phyloP scores from a whole-genome alignment of 1,284 basidiomycete genomes.

The Papiliotrema nemorosa region DNA sequence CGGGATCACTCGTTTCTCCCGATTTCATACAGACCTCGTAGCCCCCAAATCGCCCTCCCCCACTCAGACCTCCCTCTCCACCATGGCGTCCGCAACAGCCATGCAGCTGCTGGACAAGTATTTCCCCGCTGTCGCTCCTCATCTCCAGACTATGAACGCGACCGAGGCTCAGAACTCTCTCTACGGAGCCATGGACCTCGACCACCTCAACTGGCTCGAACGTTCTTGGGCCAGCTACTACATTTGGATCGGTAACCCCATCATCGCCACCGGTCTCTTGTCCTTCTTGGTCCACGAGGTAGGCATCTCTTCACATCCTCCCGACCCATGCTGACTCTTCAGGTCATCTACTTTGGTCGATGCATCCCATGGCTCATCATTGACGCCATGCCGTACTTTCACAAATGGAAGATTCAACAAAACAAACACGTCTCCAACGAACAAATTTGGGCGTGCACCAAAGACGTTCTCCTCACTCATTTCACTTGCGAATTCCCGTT shows the following conservation, averaged over 20 bases:
- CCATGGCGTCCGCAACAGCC: slow-evolving; percentile 31
- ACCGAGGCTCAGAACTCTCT: slow-evolving; percentile 42
- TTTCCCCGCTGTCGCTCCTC: slow-evolving; percentile 38
- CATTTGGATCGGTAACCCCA: slow-evolving; percentile 78
- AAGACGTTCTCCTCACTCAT: slow-evolving; percentile 89
- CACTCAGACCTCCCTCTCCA: slow-evolving; percentile 2
- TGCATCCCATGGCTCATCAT: slow-evolving; percentile 94
- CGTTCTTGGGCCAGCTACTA: slow-evolving; percentile 79
- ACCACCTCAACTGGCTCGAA: slow-evolving; percentile 70
- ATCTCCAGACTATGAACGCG: slow-evolving; percentile 40
- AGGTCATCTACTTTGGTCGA: slow-evolving; percentile 96
- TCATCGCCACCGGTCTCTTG: slow-evolving; percentile 91
- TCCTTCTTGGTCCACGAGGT: slow-evolving; percentile 94
- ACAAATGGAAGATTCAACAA: slow-evolving; percentile 87
- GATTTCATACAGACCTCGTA: no score
- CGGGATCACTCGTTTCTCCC: no score
- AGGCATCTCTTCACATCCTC: slow-evolving; percentile 28
- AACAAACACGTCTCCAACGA: slow-evolving; percentile 70
- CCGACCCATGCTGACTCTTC: neutral
- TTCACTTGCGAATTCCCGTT: slow-evolving; percentile 93
- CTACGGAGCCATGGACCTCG: slow-evolving; percentile 56
- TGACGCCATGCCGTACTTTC: slow-evolving; percentile 90
- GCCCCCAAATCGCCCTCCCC: no score
- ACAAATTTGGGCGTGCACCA: slow-evolving; percentile 96
- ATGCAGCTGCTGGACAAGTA: slow-evolving; percentile 41